Conservation (phyloP, 805 yeast genomes). For the Kazachstania africana region DNA sequence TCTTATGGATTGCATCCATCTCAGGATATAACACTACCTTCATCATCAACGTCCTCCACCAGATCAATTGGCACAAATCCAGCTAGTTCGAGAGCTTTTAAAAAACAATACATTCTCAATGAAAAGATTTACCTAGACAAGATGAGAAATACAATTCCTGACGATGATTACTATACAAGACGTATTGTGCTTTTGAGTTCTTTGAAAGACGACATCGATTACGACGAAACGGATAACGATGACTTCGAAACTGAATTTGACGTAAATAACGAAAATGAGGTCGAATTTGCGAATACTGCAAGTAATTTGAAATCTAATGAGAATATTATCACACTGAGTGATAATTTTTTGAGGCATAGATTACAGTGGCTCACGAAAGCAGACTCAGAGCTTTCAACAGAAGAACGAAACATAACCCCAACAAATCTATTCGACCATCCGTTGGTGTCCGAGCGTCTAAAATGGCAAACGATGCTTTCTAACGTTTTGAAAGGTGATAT, state of each 20-base stretch:
- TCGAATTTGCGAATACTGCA: conserved; percentile 20
- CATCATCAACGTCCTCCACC: conserved; percentile 3
- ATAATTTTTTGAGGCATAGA: conserved; percentile 15
- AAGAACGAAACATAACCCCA: conserved; percentile 4
- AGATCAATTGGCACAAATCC: conserved; percentile 1
- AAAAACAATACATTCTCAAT: conserved; percentile 33
- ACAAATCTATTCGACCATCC: conserved; percentile 20
- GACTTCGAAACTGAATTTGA: conserved; percentile 3
- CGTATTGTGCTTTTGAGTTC: conserved; percentile 35
- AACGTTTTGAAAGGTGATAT: conserved; percentile 93
- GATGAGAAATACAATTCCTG: conserved; percentile 47
- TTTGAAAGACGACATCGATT: neutral
- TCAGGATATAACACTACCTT: conserved; percentile 1
- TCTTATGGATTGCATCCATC: too few relatives aligned
- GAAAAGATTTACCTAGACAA: conserved; percentile 55
- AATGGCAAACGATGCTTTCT: conserved; percentile 92
- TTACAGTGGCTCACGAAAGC: conserved; percentile 30
- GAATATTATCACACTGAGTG: conserved; percentile 17
- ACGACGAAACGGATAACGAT: conserved; percentile 26
- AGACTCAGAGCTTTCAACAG: conserved; percentile 28
- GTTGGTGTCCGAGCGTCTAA: conserved; percentile 59
- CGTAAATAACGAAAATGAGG: neutral
- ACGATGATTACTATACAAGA: conserved; percentile 68
- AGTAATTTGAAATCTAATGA: conserved; percentile 8
- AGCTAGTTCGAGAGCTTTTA: conserved; percentile 10